These are phyloP conservation scores for Magnaporthiopsis poae DNA, from an alignment of 2,329 filamentous ascomycete genomes.

Conservation along the genomic window DNA sequence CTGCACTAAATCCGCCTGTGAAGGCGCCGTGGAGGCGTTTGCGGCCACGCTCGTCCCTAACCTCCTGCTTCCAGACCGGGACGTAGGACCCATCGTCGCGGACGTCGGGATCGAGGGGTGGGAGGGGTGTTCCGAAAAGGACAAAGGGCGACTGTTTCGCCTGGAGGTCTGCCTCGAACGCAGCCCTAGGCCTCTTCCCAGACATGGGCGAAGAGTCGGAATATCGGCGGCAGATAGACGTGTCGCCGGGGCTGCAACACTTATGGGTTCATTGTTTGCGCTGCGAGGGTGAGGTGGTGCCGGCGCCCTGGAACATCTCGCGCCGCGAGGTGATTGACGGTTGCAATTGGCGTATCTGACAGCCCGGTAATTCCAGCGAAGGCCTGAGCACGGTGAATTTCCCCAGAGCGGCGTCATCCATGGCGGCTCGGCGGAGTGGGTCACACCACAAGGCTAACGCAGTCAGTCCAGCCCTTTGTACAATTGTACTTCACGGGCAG, in stretches of 20 bases:
- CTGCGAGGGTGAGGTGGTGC: not conserved
- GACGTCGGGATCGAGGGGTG: conserved; percentile 61
- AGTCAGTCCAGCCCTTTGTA: too few species aligned
- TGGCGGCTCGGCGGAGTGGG: not conserved
- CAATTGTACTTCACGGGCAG: too few species aligned
- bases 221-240: not conserved
- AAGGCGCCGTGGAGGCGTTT: conserved; percentile 93
- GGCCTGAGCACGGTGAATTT: not conserved
- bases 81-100: conserved; percentile 88
- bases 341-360: not conserved
- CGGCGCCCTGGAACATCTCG: not conserved
- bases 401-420: not conserved
- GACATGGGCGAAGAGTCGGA: conserved; percentile 44
- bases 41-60: conserved; percentile 80
- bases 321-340: not conserved
- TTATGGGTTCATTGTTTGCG: not conserved
- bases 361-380: not conserved
- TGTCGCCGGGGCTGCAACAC: not conserved
- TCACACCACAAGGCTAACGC: not conserved
- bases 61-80: conserved; percentile 96
- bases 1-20: conserved; percentile 91
- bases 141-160: conserved; percentile 63
- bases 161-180: conserved; percentile 66
- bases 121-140: conserved; percentile 75
- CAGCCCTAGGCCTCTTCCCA: conserved; percentile 66